Conservation (phyloP, 2,329 filamentous ascomycete species). For the Fusarium tricinctum region DNA sequence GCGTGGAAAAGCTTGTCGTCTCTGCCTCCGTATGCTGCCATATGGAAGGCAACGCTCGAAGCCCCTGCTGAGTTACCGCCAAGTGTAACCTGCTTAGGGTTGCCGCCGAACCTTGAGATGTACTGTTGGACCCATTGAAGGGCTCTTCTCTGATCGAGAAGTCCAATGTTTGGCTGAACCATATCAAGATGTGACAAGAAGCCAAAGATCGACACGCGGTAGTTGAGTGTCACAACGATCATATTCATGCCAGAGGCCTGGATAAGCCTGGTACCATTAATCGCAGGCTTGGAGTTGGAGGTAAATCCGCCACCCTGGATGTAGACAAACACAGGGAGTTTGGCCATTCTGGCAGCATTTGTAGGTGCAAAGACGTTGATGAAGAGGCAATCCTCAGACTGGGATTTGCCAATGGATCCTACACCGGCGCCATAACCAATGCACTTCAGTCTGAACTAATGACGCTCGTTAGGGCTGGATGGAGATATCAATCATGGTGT, state of each 20-base stretch:
- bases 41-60: conserved; percentile 72
- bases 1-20: conserved; percentile 65
- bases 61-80: conserved; percentile 78
- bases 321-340: conserved; percentile 73
- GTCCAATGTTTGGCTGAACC: conserved; percentile 75
- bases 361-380: conserved; percentile 74
- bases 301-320: conserved; percentile 74
- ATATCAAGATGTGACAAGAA: conserved; percentile 73
- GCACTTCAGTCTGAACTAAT: conserved; percentile 50
- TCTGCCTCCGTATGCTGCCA: conserved; percentile 67
- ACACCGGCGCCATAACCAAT: conserved; percentile 47
- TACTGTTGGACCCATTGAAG: conserved; percentile 77
- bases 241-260: conserved; percentile 71
- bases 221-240: conserved; percentile 80
- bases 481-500: neutral
- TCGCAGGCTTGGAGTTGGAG: conserved; percentile 61
- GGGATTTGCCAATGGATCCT: conserved; percentile 44
- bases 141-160: conserved; percentile 77
- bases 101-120: conserved; percentile 76
- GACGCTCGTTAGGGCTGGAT: neutral
- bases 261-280: conserved; percentile 71
- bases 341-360: conserved; percentile 61
- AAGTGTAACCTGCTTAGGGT: conserved; percentile 75
- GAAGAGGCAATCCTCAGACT: conserved; percentile 77
- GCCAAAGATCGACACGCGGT: conserved; percentile 80